These are phyloP conservation scores for Metschnikowia chrysomelidarum DNA, from an alignment of 805 yeast genomes.

Conservation along the genomic window DNA sequence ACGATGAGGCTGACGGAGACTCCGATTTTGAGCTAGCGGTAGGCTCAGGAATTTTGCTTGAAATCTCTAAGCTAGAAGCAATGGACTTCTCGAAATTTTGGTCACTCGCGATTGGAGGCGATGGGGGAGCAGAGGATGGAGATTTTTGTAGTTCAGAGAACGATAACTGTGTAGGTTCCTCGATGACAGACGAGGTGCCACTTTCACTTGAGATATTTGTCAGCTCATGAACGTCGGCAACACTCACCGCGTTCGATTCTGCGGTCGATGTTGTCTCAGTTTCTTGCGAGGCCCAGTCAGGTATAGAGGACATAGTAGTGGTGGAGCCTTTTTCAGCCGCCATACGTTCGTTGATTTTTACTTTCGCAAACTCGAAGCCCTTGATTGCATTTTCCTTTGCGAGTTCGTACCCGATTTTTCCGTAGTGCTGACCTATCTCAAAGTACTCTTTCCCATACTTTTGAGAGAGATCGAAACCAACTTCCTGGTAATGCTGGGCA, in stretches of 20 bases:
- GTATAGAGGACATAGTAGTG: slow-evolving; percentile 2
- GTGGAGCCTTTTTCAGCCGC: slow-evolving; percentile 21
- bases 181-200: slow-evolving; percentile 16
- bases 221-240: slow-evolving; percentile 11
- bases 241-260: slow-evolving; percentile 10
- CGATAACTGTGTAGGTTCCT: slow-evolving; percentile 10
- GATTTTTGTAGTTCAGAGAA: no score
- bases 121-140: no score
- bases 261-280: slow-evolving; percentile 8
- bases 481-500: slow-evolving; percentile 15
- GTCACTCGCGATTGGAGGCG: no score
- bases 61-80: no score
- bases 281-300: slow-evolving; percentile 6
- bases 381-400: slow-evolving; percentile 15
- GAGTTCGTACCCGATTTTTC: slow-evolving; percentile 18
- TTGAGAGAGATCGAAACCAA: slow-evolving; percentile 15
- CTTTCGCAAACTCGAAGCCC: slow-evolving; percentile 27
- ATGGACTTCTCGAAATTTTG: no score
- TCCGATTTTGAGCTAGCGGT: no score
- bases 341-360: slow-evolving; percentile 25
- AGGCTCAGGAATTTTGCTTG: no score
- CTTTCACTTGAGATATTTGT: slow-evolving; percentile 6
- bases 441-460: slow-evolving; percentile 20
- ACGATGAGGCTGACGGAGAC: no score
- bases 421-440: slow-evolving; percentile 24